These are phyloP conservation scores for Musa acuminata DNA, from an alignment of 176 grass and related monocot genomes.

Conservation along the genomic window DNA sequence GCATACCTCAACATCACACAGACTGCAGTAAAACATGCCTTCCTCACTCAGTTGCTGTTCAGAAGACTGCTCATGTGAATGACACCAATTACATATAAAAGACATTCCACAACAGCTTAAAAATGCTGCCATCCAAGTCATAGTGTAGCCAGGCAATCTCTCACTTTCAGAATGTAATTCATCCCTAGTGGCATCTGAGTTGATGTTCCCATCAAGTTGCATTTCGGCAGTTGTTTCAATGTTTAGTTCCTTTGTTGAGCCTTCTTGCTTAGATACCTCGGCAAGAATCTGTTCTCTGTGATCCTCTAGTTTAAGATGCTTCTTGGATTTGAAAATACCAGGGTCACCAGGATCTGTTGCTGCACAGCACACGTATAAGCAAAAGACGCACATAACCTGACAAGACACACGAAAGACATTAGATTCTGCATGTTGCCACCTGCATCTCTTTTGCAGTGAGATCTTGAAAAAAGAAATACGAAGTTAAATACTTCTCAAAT, in stretches of 20 bases:
- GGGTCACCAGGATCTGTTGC: constrained; percentile 86
- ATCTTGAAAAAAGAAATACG: not conserved
- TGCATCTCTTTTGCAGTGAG: not conserved
- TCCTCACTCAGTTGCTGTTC: constrained; percentile 67
- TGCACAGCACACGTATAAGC: constrained; percentile 79
- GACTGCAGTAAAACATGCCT: constrained; percentile 95
- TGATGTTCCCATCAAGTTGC: constrained; percentile 23
- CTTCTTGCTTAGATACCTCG: constrained; percentile 7
- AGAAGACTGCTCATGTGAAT: constrained; percentile 34
- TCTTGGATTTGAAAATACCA: constrained; percentile 60
- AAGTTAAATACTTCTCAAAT: not conserved
- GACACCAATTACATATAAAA: constrained; percentile 43
- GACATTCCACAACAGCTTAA: constrained; percentile 44
- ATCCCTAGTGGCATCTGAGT: constrained; percentile 29
- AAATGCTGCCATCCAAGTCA: constrained; percentile 29
- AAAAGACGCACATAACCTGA: constrained; percentile 66
- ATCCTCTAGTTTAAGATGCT: constrained; percentile 35
- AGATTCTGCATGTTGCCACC: not conserved
- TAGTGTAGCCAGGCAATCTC: constrained; percentile 32
- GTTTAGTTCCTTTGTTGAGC: constrained; percentile 38
- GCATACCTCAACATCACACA: constrained; percentile 89
- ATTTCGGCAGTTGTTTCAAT: constrained; percentile 23
- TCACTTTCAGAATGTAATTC: constrained; percentile 37
- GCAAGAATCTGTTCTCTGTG: constrained; percentile 27
- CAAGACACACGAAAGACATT: not conserved